Evolutionary conservation across 129 eudicot species (phyloP), one percentile per base, ranked within the genome.

Genomic region (Flaveria robusta): DNA sequence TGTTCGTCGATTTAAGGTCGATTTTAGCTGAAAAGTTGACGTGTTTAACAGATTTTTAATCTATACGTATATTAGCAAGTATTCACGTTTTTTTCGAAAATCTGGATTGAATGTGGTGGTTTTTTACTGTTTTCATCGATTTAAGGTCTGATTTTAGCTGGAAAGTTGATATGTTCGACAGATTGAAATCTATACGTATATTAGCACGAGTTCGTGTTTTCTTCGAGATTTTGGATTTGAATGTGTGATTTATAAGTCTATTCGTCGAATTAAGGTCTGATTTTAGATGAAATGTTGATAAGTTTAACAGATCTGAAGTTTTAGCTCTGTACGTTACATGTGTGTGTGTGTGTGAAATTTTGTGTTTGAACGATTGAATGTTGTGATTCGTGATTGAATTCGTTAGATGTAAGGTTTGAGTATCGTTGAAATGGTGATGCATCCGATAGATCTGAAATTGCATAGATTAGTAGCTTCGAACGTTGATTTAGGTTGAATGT

Each of bases 341-440:
- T 23, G 24, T 34, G 68, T n/a, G n/a, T 55, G 41, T 56, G 1
- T 9, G 1, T 22, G 13, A 5, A 41, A 13, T 19, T 15, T 41
- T 68, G 23, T 41, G 55, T 77, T 5, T 77, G 46, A 56, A 54
- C 39, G 39, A 34, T 34, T 43, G 3, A 43, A 43, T 68, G 70
- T 19, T 26, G 7, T 58, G 70, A 56, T 55, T 77, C 68, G 37
- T 77, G 6, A 56, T 45, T 77, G 58, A 50, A 42, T 68, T 68
- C 5, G 69, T 77, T 52, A 12, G 59, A 68, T 68, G 42, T 39
- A 9, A 49, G 64, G 54, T 22, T 34, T 63, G 34, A 58, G 14
- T 58, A 22, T 60, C 10, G 31, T 10, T 29, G 60, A 74, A 43
- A 19, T 20, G 78, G 6, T 66, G 26, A 14, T 29, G 0, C 29